These are phyloP conservation scores for Pythium utonaiense DNA, from an alignment of 352 stramenopile genomes.

Conservation along the genomic window DNA sequence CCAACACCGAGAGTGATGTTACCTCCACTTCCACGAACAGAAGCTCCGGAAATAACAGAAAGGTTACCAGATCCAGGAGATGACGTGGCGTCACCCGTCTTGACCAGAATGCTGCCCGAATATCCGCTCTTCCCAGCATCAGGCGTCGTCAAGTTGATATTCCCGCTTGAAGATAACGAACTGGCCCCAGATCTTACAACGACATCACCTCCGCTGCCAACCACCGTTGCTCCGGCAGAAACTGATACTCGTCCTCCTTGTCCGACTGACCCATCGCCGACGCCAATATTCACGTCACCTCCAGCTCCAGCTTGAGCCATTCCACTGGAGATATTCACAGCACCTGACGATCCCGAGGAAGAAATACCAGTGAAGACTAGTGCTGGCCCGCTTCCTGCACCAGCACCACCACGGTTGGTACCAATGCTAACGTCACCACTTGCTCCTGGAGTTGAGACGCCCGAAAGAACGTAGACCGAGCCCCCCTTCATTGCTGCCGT, in stretches of 20 bases:
- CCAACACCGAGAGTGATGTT: constrained; percentile 58
- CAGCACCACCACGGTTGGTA: constrained; percentile 45
- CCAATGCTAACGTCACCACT: constrained; percentile 65
- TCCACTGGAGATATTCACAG: constrained; percentile 70
- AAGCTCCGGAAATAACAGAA: constrained; percentile 55
- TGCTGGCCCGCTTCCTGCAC: constrained; percentile 48
- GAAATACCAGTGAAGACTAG: constrained; percentile 46
- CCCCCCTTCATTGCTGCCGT: constrained; percentile 47
- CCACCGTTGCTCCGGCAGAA: constrained; percentile 37
- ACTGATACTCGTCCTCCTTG: constrained; percentile 48
- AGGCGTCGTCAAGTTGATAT: constrained; percentile 41
- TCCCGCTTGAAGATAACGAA: constrained; percentile 47
- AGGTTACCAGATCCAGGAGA: constrained; percentile 59
- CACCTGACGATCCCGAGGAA: constrained; percentile 49
- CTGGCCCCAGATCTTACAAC: constrained; percentile 50
- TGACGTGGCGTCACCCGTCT: constrained; percentile 52
- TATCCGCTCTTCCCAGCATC: constrained; percentile 53
- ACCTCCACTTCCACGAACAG: constrained; percentile 44
- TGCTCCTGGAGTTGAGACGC: constrained; percentile 35
- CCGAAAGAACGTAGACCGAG: constrained; percentile 42
- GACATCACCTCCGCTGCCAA: constrained; percentile 44
- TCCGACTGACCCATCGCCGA: constrained; percentile 40
- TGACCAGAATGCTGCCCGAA: constrained; percentile 72
- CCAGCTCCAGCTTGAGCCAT: constrained; percentile 41
- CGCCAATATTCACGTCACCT: constrained; percentile 48